Percentiles rank a stretch among this genome's conserved stretches.
phyloP scores from a whole-genome alignment of 768 basidiomycete species.

The Rhodocollybia butyracea region DNA sequence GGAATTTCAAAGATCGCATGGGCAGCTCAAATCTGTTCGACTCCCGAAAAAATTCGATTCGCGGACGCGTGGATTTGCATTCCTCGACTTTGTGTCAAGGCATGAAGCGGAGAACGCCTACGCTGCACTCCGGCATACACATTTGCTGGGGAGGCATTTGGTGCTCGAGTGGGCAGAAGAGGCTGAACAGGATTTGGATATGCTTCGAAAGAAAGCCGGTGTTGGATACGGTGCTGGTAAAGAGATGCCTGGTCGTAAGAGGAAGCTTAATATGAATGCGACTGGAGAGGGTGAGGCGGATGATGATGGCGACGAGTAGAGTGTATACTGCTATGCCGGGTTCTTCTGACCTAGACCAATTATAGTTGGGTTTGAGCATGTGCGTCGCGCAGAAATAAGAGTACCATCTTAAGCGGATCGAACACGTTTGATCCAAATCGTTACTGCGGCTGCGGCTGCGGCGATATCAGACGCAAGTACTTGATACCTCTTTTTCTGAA shows the following conservation, averaged over 20 bases:
- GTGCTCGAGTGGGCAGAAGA: conserved; percentile 94
- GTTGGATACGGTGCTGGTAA: conserved; percentile 64
- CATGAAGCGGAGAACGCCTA: conserved; percentile 90
- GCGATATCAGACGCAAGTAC: too few relatives aligned
- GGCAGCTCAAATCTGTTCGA: conserved; percentile 91
- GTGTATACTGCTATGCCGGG: too few relatives aligned
- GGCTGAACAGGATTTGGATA: conserved; percentile 74
- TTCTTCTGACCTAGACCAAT: too few relatives aligned
- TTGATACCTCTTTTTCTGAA: too few relatives aligned
- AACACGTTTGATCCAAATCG: too few relatives aligned
- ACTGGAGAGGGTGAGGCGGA: conserved; percentile 32
- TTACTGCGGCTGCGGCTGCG: too few relatives aligned
- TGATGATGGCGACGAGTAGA: too few relatives aligned
- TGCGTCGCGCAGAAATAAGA: too few relatives aligned
- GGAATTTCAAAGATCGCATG: conserved; percentile 63
- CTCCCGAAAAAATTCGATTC: conserved; percentile 90
- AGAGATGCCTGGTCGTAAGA: conserved; percentile 69
- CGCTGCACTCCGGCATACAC: conserved; percentile 85
- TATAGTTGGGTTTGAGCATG: too few relatives aligned
- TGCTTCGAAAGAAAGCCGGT: conserved; percentile 73
- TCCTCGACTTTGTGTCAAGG: conserved; percentile 88
- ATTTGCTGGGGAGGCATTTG: conserved; percentile 92
- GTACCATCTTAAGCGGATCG: too few relatives aligned
- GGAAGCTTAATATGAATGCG: conserved; percentile 60
- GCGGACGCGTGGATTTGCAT: conserved; percentile 90